Base-by-base conservation (phyloP, 768 basidiomycete genomes). In the Hortiboletus campestris region DNA sequence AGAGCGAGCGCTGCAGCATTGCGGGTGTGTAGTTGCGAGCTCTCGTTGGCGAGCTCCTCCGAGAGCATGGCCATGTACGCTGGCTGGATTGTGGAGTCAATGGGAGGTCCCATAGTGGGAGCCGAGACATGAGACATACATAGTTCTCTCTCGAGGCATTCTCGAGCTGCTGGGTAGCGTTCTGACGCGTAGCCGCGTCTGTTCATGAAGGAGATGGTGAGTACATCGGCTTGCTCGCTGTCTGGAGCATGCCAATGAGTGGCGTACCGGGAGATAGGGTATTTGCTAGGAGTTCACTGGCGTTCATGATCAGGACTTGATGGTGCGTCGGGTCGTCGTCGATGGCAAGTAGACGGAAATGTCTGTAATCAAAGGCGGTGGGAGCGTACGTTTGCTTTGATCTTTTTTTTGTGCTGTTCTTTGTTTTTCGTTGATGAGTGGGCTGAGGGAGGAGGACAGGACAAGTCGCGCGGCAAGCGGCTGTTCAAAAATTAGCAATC, bases 1-100 rank as follows among this genome's bases (percentile, higher is more conserved):
- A 99, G 78, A 19, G 96, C 95, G 49, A 99, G 80, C 70, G 93
- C 94, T 22, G 97, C 95, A n/a, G 96, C 94, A 68, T 91, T 96
- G 62, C 97, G 82, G 49, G 95, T 83, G 70, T 93, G 86, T 34
- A 85, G 66, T 14, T 81, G 77, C 7, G 81, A 81, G 42, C 60
- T 75, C 69, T 94, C 92, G 63, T 93, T 88, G 29, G 86, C 84
- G 45, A 99, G 83, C 61, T 94, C 91, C 17, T 83, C 75, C 17
- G 91, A 88, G 59, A 99, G 86, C 81, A 91, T 93, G 69, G 87
- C 70, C 84, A 98, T 89, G 78, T 98, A 99, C 63, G 85, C 86
- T 57, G 91, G 89, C 94, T 96, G 74, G 45, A 74, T 56, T 53
- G 45, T 19, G 20, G 48, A 11, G 57, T 70, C 49, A 70, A 44